Percentiles rank a stretch among this genome's conserved stretches.
Evolutionary conservation across 192 early-diverging fungal species (phyloP).

Genomic region (Haplosporangium gracile): DNA sequence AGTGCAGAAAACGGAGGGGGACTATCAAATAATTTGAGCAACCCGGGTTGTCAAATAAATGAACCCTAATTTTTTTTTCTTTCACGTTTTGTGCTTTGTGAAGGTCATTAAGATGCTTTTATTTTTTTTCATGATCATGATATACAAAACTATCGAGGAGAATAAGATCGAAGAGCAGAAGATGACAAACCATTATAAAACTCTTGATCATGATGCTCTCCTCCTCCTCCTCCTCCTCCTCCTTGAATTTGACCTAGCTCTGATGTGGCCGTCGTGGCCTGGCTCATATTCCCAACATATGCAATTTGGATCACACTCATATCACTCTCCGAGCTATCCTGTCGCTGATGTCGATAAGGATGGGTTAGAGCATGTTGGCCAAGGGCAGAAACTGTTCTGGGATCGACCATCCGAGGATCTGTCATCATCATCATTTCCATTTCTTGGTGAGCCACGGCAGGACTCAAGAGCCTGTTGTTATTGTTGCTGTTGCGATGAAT

Average conservation of each 20-base stretch:
- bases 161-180: constrained; percentile 17
- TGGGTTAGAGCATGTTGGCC: not conserved
- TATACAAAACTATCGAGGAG: constrained; percentile 15
- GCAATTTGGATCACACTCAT: constrained; percentile 28
- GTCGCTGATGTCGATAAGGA: not conserved
- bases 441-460: not conserved
- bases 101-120: not conserved
- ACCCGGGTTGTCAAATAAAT: too few relatives aligned
- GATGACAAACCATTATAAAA: not conserved
- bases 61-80: not conserved
- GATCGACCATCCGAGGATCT: not conserved
- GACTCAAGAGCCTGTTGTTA: not conserved
- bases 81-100: constrained; percentile 2
- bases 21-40: too few relatives aligned
- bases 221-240: not conserved
- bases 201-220: not conserved
- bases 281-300: constrained; percentile 6
- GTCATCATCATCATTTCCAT: not conserved
- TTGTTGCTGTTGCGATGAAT: not conserved
- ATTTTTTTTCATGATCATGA: not conserved
- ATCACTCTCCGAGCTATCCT: constrained; percentile 6
- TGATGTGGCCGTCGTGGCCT: not conserved
- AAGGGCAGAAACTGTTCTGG: not conserved
- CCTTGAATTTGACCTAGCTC: not conserved
- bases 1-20: too few relatives aligned